A percentile compares a stretch with the other conserved stretches of the same genome.
These are phyloP conservation scores for Bolboschoenoplectus hybrid DNA, from an alignment of 202 grass and related monocot species.

Conservation along the genomic window DNA sequence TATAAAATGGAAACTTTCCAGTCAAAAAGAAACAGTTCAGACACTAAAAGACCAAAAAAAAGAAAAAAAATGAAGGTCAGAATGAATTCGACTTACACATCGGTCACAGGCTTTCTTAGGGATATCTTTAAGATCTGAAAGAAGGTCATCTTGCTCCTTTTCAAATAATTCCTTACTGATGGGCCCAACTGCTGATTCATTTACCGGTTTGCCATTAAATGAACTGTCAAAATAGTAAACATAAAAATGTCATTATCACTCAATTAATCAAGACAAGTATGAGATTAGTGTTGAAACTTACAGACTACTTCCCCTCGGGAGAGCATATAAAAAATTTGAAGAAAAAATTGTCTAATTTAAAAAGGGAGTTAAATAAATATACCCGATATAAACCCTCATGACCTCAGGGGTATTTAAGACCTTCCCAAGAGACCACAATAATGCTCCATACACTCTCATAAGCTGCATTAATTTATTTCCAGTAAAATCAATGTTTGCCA, in stretches of 20 bases:
- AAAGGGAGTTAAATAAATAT: conserved; percentile 37
- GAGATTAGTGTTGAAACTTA: conserved; percentile 12
- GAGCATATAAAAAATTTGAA: not conserved
- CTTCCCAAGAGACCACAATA: conserved; percentile 92
- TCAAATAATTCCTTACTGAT: conserved; percentile 69
- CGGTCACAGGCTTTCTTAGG: conserved; percentile 80
- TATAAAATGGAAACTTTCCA: conserved; percentile 8
- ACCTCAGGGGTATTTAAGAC: conserved; percentile 93
- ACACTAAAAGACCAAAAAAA: not conserved
- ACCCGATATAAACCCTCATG: conserved; percentile 92
- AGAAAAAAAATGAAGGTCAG: not conserved
- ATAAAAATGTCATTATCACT: not conserved
- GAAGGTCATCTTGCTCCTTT: conserved; percentile 73
- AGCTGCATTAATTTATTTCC: conserved; percentile 52
- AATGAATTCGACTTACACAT: conserved; percentile 49
- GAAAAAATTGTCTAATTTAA: conserved; percentile 26
- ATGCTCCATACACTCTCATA: conserved; percentile 90
- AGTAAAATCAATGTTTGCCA: not conserved
- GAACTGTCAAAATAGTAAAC: conserved; percentile 43
- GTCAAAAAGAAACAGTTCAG: not conserved
- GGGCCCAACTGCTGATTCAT: conserved; percentile 63
- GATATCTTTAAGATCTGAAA: conserved; percentile 77
- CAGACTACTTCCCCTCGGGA: not conserved
- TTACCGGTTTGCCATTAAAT: conserved; percentile 78
- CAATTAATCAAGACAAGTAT: not conserved